Conservation (phyloP, 2,329 filamentous ascomycete genomes). For the Cladosporium sphaerospermum region DNA sequence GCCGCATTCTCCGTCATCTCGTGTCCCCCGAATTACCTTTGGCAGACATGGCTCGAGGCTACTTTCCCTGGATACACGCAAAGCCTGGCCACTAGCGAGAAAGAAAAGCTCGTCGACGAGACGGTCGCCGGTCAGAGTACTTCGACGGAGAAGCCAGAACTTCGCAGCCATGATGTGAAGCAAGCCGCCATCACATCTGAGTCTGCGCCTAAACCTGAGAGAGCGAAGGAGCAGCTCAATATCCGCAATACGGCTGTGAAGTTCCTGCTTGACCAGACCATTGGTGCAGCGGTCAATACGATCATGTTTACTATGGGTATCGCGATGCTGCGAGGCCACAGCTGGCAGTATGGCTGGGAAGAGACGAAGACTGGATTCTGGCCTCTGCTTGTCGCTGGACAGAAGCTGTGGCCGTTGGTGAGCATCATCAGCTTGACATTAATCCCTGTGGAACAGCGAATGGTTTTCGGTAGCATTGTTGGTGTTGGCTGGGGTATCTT, state of each 20-base stretch:
- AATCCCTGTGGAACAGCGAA: slow-evolving; percentile 63
- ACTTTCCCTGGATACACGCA: slow-evolving; percentile 61
- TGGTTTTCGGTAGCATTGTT: slow-evolving; percentile 64
- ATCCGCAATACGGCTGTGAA: slow-evolving; percentile 61
- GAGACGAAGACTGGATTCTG: slow-evolving; percentile 24
- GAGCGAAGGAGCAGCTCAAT: slow-evolving; percentile 36
- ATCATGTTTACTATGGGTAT: slow-evolving; percentile 57
- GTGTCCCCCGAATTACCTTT: slow-evolving; percentile 77
- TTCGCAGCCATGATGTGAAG: slow-evolving; percentile 27
- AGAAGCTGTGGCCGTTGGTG: slow-evolving; percentile 66
- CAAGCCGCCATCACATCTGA: slow-evolving; percentile 7
- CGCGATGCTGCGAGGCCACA: slow-evolving; percentile 45
- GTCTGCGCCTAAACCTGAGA: slow-evolving; percentile 3
- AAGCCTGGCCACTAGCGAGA: slow-evolving; percentile 22
- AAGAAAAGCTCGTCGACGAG: slow-evolving; percentile 28
- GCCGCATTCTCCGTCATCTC: slow-evolving; percentile 65
- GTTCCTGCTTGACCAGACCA: slow-evolving; percentile 61
- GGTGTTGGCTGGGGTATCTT: slow-evolving; percentile 72
- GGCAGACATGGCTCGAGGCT: slow-evolving; percentile 74
- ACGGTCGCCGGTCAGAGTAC: slow-evolving; percentile 21
- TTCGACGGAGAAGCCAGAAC: slow-evolving; percentile 38
- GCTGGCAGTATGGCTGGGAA: slow-evolving; percentile 13
- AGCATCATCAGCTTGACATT: slow-evolving; percentile 65
- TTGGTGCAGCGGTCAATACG: slow-evolving; percentile 61
- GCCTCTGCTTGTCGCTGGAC: slow-evolving; percentile 60